Conservation (phyloP, 23 red algal genomes). For the Gracilaria vermiculophylla region DNA sequence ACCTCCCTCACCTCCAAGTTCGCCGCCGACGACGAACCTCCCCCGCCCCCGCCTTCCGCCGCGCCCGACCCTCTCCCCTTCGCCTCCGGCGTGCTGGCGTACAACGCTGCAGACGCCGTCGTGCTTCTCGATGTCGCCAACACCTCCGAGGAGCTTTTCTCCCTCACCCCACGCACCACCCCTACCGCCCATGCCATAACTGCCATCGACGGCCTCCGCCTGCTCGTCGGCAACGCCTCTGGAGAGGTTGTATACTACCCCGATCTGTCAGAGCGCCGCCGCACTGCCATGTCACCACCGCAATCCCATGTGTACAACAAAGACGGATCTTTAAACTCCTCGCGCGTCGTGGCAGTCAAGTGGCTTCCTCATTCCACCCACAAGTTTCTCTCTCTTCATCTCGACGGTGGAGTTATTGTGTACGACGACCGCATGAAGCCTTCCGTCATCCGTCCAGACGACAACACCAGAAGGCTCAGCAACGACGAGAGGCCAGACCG, state of each 20-base stretch:
- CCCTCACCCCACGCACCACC: conserved; percentile 20
- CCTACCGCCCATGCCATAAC: conserved; percentile 37
- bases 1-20: conserved; percentile 33
- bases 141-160: conserved; percentile 28
- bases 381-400: conserved; percentile 62
- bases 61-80: neutral
- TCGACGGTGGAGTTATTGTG: conserved; percentile 75
- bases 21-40: conserved; percentile 6
- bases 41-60: conserved; percentile 8
- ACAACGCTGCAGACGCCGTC: conserved; percentile 50
- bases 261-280: conserved; percentile 35
- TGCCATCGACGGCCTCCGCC: conserved; percentile 30
- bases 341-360: conserved; percentile 68
- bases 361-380: conserved; percentile 61
- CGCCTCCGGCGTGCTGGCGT: conserved; percentile 51
- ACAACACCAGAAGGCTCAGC: conserved; percentile 6
- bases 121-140: conserved; percentile 39
- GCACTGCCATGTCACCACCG: conserved; percentile 1
- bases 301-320: conserved; percentile 57
- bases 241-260: conserved; percentile 79
- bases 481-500: conserved; percentile 31
- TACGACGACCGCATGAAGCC: conserved; percentile 73
- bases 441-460: conserved; percentile 3
- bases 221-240: conserved; percentile 70
- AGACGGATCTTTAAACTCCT: conserved; percentile 59